A percentile compares a stretch with the other conserved stretches of the same genome.
phyloP scores from a whole-genome alignment of 177 flowering plant species.

The Tripterygium wilfordii region DNA sequence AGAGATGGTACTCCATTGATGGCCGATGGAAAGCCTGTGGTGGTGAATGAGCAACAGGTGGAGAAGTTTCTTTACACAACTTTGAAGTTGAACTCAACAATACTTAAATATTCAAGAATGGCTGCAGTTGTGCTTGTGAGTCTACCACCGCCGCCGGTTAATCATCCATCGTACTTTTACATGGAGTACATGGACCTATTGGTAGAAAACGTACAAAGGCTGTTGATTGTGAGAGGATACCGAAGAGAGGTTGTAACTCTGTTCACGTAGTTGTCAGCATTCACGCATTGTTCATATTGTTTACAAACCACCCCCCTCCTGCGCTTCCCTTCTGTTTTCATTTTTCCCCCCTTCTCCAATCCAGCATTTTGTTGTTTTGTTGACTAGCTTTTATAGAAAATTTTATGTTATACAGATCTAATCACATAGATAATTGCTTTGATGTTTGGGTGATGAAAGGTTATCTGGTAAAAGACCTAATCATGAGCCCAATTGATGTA shows the following conservation, averaged over 20 bases:
- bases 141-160: slow-evolving; percentile 81
- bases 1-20: slow-evolving; percentile 40
- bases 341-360: too few relatives aligned
- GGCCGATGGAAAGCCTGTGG: slow-evolving; percentile 76
- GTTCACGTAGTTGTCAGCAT: slow-evolving; percentile 89
- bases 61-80: slow-evolving; percentile 88
- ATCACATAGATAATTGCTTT: too few relatives aligned
- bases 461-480: too few relatives aligned
- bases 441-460: too few relatives aligned
- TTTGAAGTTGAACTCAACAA: slow-evolving; percentile 79
- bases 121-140: slow-evolving; percentile 95
- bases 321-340: too few relatives aligned
- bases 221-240: slow-evolving; percentile 88
- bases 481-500: too few relatives aligned
- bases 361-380: too few relatives aligned
- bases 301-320: too few relatives aligned
- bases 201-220: slow-evolving; percentile 85
- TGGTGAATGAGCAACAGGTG: slow-evolving; percentile 77
- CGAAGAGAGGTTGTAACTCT: slow-evolving; percentile 86
- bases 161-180: slow-evolving; percentile 84
- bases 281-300: too few relatives aligned
- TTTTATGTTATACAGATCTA: too few relatives aligned
- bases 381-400: too few relatives aligned
- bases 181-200: slow-evolving; percentile 96
- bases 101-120: slow-evolving; percentile 83